Percentiles rank a stretch among this genome's conserved stretches.
Conservation (phyloP, 2,329 filamentous ascomycete species). For the Akanthomyces dipterigenus region DNA sequence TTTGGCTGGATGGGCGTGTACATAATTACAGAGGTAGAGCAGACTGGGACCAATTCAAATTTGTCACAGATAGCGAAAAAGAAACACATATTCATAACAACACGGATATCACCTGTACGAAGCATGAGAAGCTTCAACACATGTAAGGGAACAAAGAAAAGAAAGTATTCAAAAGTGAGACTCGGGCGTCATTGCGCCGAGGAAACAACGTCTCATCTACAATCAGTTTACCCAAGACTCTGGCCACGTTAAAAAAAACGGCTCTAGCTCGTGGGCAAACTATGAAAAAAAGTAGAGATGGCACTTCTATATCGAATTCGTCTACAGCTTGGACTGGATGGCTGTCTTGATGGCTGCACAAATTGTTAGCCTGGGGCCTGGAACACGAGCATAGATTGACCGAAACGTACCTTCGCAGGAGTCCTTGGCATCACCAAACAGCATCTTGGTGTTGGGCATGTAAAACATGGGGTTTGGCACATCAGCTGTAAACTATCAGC, state of each 20-base stretch:
- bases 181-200: background rate
- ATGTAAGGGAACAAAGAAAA: background rate
- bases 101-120: background rate
- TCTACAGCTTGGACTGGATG: conserved; percentile 24
- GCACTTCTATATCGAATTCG: background rate
- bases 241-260: background rate
- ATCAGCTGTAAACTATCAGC: conserved; percentile 51
- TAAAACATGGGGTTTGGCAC: conserved; percentile 92
- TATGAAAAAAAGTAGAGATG: background rate
- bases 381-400: no score
- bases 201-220: conserved; percentile 1
- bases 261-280: background rate
- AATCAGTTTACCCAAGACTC: conserved; percentile 2
- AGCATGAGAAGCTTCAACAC: background rate
- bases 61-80: background rate
- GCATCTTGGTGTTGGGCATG: conserved; percentile 83
- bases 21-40: conserved; percentile 18
- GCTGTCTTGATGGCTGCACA: conserved; percentile 34
- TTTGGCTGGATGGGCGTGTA: conserved; percentile 20
- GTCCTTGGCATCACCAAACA: conserved; percentile 84
- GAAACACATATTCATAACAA: background rate
- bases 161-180: background rate
- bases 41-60: background rate
- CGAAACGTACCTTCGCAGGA: conserved; percentile 64
- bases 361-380: conserved; percentile 18